phyloP scores from a whole-genome alignment of 2,329 filamentous ascomycete species.

The Laburnicola sp. region DNA sequence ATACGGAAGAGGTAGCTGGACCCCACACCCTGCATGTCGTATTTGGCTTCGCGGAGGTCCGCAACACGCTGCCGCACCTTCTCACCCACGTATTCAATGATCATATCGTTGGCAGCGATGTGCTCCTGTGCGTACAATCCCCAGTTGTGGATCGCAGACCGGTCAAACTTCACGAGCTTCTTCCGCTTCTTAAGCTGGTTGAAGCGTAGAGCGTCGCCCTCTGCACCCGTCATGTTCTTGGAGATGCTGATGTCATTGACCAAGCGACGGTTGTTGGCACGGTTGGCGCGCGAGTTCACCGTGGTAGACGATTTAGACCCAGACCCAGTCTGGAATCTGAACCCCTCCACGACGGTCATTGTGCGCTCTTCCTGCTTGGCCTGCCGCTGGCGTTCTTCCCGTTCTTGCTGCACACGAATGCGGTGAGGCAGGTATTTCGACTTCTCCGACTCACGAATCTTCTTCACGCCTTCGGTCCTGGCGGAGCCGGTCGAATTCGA shows the following conservation, averaged over 20 bases:
- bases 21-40: slow-evolving; percentile 94
- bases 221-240: slow-evolving; percentile 69
- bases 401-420: slow-evolving; percentile 89
- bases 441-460: slow-evolving; percentile 96
- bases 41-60: slow-evolving; percentile 89
- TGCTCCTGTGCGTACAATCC: slow-evolving; percentile 97
- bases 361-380: slow-evolving; percentile 63
- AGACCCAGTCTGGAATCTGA: slow-evolving; percentile 68
- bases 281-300: slow-evolving; percentile 88
- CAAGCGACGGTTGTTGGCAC: slow-evolving; percentile 91
- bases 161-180: slow-evolving; percentile 97
- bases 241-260: slow-evolving; percentile 95
- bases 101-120: slow-evolving; percentile 97
- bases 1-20: slow-evolving; percentile 98
- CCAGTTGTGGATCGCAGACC: slow-evolving; percentile 99
- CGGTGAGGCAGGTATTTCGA: slow-evolving; percentile 97
- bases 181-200: slow-evolving; percentile 99
- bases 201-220: slow-evolving; percentile 92
- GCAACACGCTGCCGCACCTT: slow-evolving; percentile 96
- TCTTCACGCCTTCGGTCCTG: slow-evolving; percentile 89
- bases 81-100: slow-evolving; percentile 98
- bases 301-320: slow-evolving; percentile 82
- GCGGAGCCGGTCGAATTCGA: slow-evolving; percentile 83
- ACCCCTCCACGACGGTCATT: slow-evolving; percentile 39
- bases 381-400: slow-evolving; percentile 85